Conservation (phyloP, 2,329 filamentous ascomycete species). For the Fusarium ramigenum region DNA sequence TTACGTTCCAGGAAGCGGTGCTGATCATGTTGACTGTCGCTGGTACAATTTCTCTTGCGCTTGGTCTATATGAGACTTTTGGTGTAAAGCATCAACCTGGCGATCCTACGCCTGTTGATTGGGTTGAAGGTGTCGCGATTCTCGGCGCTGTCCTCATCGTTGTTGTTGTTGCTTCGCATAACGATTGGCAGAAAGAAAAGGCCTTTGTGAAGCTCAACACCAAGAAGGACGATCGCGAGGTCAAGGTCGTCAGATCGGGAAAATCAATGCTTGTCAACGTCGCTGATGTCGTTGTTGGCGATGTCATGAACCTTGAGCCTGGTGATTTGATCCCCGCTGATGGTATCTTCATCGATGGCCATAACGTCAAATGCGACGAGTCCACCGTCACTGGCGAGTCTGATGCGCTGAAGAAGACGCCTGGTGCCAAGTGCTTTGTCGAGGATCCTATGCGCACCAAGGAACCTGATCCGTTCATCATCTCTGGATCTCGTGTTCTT, state of each 20-base stretch:
- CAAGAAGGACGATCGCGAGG: constrained; percentile 21
- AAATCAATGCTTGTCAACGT: constrained; percentile 18
- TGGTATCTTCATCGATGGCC: constrained; percentile 18
- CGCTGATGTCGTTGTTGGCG: constrained; percentile 7
- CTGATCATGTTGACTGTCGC: constrained; percentile 17
- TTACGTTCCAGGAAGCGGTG: constrained; percentile 18
- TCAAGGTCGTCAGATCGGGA: constrained; percentile 20
- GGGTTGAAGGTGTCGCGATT: constrained; percentile 22
- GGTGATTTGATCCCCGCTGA: constrained; percentile 19
- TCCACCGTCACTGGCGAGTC: constrained; percentile 74
- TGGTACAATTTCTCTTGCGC: constrained; percentile 11
- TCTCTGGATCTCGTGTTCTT: constrained; percentile 84
- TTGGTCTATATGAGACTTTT: constrained; percentile 16
- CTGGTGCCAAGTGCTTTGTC: constrained; percentile 73
- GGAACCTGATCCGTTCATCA: constrained; percentile 85
- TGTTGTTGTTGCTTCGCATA: constrained; percentile 17
- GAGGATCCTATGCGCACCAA: constrained; percentile 74
- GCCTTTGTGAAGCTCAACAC: constrained; percentile 25
- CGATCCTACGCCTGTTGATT: constrained; percentile 20
- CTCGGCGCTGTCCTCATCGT: constrained; percentile 17
- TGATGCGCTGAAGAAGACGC: constrained; percentile 74
- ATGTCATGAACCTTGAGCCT: constrained; percentile 17
- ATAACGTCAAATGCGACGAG: constrained; percentile 23
- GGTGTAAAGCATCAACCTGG: neutral
- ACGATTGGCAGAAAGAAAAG: constrained; percentile 24